phyloP scores from a whole-genome alignment of 352 stramenopile species.

The Peronosclerospora sorghi region DNA sequence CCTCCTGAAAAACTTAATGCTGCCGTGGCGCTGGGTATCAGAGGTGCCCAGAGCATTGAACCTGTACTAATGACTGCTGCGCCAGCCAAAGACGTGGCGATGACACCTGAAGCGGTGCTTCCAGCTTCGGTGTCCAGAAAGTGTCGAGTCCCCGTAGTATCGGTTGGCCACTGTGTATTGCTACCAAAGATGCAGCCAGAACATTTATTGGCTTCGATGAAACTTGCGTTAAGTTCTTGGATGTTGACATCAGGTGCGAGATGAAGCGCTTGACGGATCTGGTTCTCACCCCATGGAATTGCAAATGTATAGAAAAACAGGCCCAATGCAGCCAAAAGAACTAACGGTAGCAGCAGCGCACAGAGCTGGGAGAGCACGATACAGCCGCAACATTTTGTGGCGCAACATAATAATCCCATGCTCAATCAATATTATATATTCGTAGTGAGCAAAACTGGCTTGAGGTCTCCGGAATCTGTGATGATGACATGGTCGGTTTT shows the following conservation, averaged over 20 bases:
- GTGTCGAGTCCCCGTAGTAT: constrained; percentile 45
- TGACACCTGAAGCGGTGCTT: constrained; percentile 45
- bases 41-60: constrained; percentile 69
- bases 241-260: constrained; percentile 40
- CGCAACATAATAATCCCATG: constrained; percentile 43
- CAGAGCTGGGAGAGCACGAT: constrained; percentile 63
- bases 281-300: constrained; percentile 63
- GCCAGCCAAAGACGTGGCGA: constrained; percentile 52
- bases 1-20: constrained; percentile 49
- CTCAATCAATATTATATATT: neutral
- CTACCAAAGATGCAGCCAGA: constrained; percentile 75
- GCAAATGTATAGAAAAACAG: constrained; percentile 61
- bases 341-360: constrained; percentile 43
- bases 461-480: neutral
- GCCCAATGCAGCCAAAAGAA: constrained; percentile 35
- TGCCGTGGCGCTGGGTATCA: constrained; percentile 49
- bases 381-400: constrained; percentile 67
- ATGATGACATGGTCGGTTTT: neutral
- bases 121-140: constrained; percentile 69
- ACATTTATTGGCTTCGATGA: constrained; percentile 54
- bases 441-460: neutral
- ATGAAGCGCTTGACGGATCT: constrained; percentile 44
- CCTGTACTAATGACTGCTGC: constrained; percentile 33
- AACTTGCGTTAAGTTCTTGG: constrained; percentile 33
- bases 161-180: constrained; percentile 78